Conservation (phyloP, 768 basidiomycete species). For the Mycena kentingensis region DNA sequence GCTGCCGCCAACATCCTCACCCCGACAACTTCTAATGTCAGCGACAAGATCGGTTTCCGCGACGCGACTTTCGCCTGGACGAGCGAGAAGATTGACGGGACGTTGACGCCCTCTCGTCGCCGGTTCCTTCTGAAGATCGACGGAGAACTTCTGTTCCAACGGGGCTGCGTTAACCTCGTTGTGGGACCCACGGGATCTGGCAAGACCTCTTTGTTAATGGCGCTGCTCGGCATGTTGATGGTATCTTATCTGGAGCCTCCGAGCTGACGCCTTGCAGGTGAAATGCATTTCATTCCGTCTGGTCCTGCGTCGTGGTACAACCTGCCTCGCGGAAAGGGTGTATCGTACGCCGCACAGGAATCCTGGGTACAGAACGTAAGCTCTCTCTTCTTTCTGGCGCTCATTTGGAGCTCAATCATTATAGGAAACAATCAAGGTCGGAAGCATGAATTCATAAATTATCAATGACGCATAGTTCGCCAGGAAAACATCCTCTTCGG, state of each 20-base stretch:
- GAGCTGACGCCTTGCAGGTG: constrained; percentile 36
- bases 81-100: constrained; percentile 30
- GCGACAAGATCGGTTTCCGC: constrained; percentile 50
- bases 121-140: constrained; percentile 53
- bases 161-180: constrained; percentile 57
- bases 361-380: constrained; percentile 73
- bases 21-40: constrained; percentile 8
- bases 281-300: constrained; percentile 66
- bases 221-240: constrained; percentile 44
- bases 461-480: background rate
- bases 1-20: constrained; percentile 18
- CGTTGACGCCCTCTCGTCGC: constrained; percentile 43
- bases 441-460: background rate
- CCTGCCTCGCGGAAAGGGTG: constrained; percentile 65
- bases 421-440: constrained; percentile 62
- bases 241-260: background rate
- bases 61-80: constrained; percentile 63
- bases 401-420: background rate
- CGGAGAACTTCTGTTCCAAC: constrained; percentile 56
- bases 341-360: constrained; percentile 83
- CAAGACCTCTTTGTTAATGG: constrained; percentile 69
- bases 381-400: background rate
- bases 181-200: constrained; percentile 64
- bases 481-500: constrained; percentile 85
- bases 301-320: constrained; percentile 63